phyloP scores from a whole-genome alignment of 495 filamentous ascomycete species.

The Rhypophila decipiens region DNA sequence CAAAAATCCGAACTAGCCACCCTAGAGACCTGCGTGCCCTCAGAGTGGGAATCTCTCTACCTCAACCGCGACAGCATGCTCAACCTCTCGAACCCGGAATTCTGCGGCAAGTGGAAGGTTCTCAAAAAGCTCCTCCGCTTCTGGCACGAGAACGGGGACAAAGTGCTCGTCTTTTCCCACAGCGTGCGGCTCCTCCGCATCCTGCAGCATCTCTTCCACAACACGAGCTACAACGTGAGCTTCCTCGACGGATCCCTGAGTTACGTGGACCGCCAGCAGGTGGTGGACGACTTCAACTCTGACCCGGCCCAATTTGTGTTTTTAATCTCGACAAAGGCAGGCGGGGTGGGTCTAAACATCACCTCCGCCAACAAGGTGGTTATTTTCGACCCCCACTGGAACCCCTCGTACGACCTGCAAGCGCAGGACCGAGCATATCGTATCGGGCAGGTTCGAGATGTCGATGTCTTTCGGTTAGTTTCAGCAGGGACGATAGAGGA shows the following conservation, averaged over 20 bases:
- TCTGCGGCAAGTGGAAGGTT: slow-evolving; percentile 96
- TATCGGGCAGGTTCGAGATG: slow-evolving; percentile 87
- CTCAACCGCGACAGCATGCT: slow-evolving; percentile 68
- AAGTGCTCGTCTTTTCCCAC: slow-evolving; percentile 90
- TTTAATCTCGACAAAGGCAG: slow-evolving; percentile 88
- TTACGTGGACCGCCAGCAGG: slow-evolving; percentile 76
- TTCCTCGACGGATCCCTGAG: slow-evolving; percentile 84
- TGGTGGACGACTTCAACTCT: slow-evolving; percentile 87
- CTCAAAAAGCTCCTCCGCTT: slow-evolving; percentile 78
- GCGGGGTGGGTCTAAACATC: slow-evolving; percentile 85
- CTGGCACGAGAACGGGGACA: slow-evolving; percentile 86
- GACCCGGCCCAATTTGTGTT: slow-evolving; percentile 90
- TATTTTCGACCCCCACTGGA: slow-evolving; percentile 97
- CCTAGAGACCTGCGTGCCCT: slow-evolving; percentile 68
- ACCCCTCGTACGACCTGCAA: slow-evolving; percentile 87
- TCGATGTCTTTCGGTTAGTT: slow-evolving; percentile 94
- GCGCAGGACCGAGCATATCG: slow-evolving; percentile 96
- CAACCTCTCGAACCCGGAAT: slow-evolving; percentile 81
- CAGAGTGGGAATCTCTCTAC: slow-evolving; percentile 72
- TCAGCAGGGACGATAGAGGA: slow-evolving; percentile 93
- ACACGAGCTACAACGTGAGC: slow-evolving; percentile 85
- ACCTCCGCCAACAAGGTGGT: slow-evolving; percentile 98
- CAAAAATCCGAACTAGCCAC: slow-evolving; percentile 72
- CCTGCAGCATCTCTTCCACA: slow-evolving; percentile 76
- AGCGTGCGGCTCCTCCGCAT: slow-evolving; percentile 81